Percentiles rank a stretch among this genome's conserved stretches.
phyloP scores from a whole-genome alignment of 2,329 filamentous ascomycete genomes.

The Nemania abortiva region DNA sequence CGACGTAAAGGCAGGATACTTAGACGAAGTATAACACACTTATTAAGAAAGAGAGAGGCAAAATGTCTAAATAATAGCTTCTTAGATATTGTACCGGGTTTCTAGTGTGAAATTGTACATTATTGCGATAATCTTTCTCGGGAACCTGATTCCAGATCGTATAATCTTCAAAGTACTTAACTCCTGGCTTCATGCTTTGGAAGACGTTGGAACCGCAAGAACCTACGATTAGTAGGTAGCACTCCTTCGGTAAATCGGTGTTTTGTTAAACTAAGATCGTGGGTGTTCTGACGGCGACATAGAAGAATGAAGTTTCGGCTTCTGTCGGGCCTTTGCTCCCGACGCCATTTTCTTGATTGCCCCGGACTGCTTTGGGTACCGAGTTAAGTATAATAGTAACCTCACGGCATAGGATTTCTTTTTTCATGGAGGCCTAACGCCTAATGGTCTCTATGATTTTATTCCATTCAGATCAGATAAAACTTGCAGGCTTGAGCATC shows the following conservation, averaged over 20 bases:
- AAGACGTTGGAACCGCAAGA: not conserved
- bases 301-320: not conserved
- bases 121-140: not conserved
- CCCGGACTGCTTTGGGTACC: not conserved
- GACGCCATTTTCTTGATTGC: not conserved
- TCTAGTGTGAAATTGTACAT: not conserved
- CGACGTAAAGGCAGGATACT: not conserved
- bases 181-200: not conserved
- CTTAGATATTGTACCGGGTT: not conserved
- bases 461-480: not conserved
- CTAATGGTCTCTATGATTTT: not conserved
- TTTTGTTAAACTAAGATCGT: constrained; percentile 6
- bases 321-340: not conserved
- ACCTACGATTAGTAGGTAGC: not conserved
- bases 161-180: not conserved
- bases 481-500: not conserved
- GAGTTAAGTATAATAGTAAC: not conserved
- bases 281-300: not conserved
- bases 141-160: not conserved
- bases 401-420: not conserved
- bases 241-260: constrained; percentile 17
- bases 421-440: not conserved
- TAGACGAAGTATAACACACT: not conserved
- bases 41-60: not conserved
- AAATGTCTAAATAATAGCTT: not conserved